Base-by-base conservation (phyloP, 2,329 filamentous ascomycete genomes). In the Endothia cerciana region DNA sequence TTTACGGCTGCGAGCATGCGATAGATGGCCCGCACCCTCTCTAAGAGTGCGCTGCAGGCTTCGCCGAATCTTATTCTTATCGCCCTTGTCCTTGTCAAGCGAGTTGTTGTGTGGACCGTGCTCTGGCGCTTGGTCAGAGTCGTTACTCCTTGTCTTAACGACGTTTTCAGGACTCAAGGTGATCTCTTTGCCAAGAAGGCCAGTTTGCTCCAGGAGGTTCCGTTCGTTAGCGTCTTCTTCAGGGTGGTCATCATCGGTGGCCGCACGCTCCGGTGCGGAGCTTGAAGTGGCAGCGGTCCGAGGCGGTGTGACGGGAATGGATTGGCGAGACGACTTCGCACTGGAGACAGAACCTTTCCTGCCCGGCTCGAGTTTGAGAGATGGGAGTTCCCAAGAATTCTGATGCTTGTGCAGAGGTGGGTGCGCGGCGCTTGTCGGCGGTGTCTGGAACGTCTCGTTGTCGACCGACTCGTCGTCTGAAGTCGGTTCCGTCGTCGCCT, bases 11-110 rank as follows among this genome's bases (percentile, higher is more conserved):
- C 91, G 88, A 71, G 92, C 89, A 72, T 86, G 87, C 22, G 83
- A 86, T 72, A 83, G 85, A 78, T 83, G 89, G 66, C 82, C 90
- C 72, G 82, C 91, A 79, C 90, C 86, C 72, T 98, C 94, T 69
- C 95, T 88, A 65, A 98, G 85, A 15, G 94, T 97, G 65, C 93
- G 91, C 72, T 97, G 94, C 17, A 98, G 81, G 75, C 93, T 97
- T 68, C 93, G 89, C 30, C 94, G 89, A 60, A 94, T 89, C 74
- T 90, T 93, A 65, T 83, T 89, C 69, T 82, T 84, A 53, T 90
- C 88, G 55, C 81, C 77, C 61, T 82, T 85, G 40, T 84, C 82
- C 60, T 82, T 85, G 38, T 84, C 82, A 47, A 74, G 67, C n/a
- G 67, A 67, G 49, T 62, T 63, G 62, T 66, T 60, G 62, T 69